phyloP scores from a whole-genome alignment of 257 asterid genomes.

The Capsicum baccatum region DNA sequence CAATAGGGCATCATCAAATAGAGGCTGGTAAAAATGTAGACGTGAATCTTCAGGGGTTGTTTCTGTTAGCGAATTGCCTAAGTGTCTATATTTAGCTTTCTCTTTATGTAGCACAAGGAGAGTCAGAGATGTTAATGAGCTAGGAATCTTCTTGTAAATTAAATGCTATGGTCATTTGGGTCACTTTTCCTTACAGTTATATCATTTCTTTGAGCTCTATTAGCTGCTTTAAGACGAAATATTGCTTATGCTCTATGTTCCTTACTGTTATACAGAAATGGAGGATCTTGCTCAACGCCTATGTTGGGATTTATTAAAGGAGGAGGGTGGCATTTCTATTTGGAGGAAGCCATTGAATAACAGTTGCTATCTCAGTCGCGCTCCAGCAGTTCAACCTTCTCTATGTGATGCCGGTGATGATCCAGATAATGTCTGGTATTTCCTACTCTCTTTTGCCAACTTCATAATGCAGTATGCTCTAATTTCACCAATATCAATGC shows the following conservation, averaged over 20 bases:
- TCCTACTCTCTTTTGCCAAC: conserved; percentile 22
- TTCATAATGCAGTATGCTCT: background rate
- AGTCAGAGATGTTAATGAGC: background rate
- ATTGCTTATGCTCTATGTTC: background rate
- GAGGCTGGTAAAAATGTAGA: background rate
- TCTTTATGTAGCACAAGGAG: conserved; percentile 5
- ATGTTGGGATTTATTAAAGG: conserved; percentile 65
- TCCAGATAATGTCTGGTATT: conserved; percentile 67
- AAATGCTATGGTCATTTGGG: conserved; percentile 2
- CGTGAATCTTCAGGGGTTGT: background rate
- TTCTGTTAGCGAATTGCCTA: background rate
- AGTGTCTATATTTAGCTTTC: conserved; percentile 6
- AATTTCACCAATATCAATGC: background rate
- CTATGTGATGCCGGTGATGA: conserved; percentile 49
- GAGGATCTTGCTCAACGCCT: conserved; percentile 50
- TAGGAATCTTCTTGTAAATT: background rate
- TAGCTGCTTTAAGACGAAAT: background rate
- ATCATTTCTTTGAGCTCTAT: background rate
- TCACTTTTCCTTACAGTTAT: background rate
- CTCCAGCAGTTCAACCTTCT: conserved; percentile 44
- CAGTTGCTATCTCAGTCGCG: conserved; percentile 60
- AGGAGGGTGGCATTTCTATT: conserved; percentile 52
- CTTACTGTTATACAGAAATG: conserved; percentile 50
- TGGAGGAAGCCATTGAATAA: conserved; percentile 69
- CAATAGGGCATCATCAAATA: background rate